Percentiles rank a stretch among this genome's conserved stretches.
phyloP scores from a whole-genome alignment of 2,329 filamentous ascomycete genomes.

The Ophiosphaerella herpotricha region DNA sequence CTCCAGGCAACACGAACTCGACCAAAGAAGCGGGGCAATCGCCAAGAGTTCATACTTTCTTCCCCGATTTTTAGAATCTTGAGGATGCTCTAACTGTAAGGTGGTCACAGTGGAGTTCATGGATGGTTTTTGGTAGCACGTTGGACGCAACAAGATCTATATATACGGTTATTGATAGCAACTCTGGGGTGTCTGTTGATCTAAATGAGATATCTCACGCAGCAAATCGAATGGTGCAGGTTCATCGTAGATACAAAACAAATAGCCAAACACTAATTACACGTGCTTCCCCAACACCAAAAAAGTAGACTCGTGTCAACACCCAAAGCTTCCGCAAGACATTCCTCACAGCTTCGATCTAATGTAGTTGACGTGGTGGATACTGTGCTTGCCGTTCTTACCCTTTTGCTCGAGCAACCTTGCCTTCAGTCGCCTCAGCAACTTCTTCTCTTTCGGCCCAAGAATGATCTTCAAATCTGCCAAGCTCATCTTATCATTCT shows the following conservation, averaged over 20 bases:
- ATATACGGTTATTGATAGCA: too few species aligned
- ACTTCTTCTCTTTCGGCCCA: slow-evolving; percentile 18
- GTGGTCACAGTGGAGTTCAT: not conserved
- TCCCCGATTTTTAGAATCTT: not conserved
- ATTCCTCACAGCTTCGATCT: not conserved
- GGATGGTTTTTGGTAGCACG: not conserved
- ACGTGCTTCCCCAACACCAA: slow-evolving; percentile 2
- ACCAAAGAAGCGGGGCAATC: not conserved
- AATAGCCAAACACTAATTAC: not conserved
- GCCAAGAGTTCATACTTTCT: not conserved
- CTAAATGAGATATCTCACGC: not conserved
- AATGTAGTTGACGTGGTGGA: not conserved
- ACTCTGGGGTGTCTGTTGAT: not conserved
- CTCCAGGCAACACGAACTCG: not conserved
- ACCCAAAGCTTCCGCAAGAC: not conserved
- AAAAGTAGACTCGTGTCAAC: not conserved
- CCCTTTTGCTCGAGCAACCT: slow-evolving; percentile 1
- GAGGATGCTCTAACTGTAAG: not conserved
- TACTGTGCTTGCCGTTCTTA: slow-evolving; percentile 1
- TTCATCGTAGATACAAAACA: not conserved
- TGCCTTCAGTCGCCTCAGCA: slow-evolving; percentile 16
- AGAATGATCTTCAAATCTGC: slow-evolving; percentile 20
- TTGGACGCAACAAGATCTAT: too few species aligned
- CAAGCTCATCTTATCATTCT: slow-evolving; percentile 22
- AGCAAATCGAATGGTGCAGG: not conserved